A percentile compares a stretch with the other conserved stretches of the same genome.
Evolutionary conservation across 495 filamentous ascomycete genomes (phyloP).

Genomic region (Penicillium paradoxum): DNA sequence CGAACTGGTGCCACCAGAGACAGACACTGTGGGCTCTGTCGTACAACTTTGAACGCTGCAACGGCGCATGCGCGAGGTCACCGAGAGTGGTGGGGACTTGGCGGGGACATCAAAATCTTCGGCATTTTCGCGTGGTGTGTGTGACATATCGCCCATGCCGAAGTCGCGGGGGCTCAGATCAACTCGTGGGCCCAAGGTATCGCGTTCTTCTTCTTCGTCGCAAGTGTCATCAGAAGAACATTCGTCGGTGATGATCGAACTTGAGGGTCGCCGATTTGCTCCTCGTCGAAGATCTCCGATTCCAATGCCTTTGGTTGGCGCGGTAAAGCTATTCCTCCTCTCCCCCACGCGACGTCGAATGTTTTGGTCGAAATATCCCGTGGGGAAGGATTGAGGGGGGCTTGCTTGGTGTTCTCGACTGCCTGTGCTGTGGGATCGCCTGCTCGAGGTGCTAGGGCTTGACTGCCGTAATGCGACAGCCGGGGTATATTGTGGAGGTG

Average conservation of each 20-base stretch:
- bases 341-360: constrained; percentile 21
- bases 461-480: constrained; percentile 2
- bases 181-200: constrained; percentile 11
- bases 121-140: constrained; percentile 9
- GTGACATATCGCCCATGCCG: constrained; percentile 8
- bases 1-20: constrained; percentile 31
- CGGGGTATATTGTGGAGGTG: constrained; percentile 7
- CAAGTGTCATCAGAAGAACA: constrained; percentile 21
- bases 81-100: constrained; percentile 39
- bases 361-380: constrained; percentile 37
- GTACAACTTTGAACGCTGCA: constrained; percentile 32
- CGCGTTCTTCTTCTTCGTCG: constrained; percentile 21
- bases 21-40: constrained; percentile 24
- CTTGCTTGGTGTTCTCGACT: constrained; percentile 5
- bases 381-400: constrained; percentile 25
- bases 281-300: constrained; percentile 5
- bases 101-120: constrained; percentile 22
- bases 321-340: constrained; percentile 1
- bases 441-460: not conserved
- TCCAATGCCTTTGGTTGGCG: constrained; percentile 7
- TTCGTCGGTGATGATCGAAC: constrained; percentile 1
- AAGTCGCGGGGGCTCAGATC: constrained; percentile 2
- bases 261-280: not conserved
- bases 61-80: constrained; percentile 44
- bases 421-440: constrained; percentile 4